Base-by-base conservation (phyloP, 179 eudicot genomes). In the Drosera spatulata region DNA sequence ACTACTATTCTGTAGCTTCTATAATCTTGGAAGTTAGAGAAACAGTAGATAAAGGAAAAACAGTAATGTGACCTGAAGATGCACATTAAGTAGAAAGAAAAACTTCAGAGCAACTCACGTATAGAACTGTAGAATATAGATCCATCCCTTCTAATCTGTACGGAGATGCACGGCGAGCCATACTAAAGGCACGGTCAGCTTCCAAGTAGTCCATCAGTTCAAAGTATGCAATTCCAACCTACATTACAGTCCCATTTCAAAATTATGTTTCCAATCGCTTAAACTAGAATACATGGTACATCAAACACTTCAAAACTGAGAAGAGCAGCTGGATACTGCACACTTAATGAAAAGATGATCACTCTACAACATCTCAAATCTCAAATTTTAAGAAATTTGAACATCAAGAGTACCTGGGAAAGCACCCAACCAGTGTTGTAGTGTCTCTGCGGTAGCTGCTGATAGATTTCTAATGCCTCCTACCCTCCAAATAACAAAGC, bases 101-200 rank as follows among this genome's bases (percentile, higher is more conserved):
- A 7, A 15, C 15, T 51, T 51, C 7, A 51, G 15, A 7, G 55
- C 55, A 51, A 51, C 99, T 94, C 73, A 94, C 99, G 82, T 80
- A 94, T 54, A 94, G 79, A 58, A 87, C 96, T 55, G 99, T 85
- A 41, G 99, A 94, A 75, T 94, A 82, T 38, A 87, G 69, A 79
- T 94, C 99, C 95, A 94, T 94, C 67, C 97, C 97, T 63, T 94
- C 99, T 68, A 94, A 87, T 76, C 87, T 85, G 74, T 85, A 87
- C 53, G 97, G 97, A 70, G 87, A 87, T 59, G 79, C 77, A 58
- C 81, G 82, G 43, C 96, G 99, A 61, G 99, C 97, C 61, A 80
- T 83, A 74, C 85, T 79, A 65, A 94, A 94, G 63, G 96, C 89
- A 67, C 86, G 87, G 56, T 87, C 96, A 64, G 99, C 99, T 85